A percentile compares a stretch with the other conserved stretches of the same genome.
These are phyloP conservation scores for Phytophthora cajani DNA, from an alignment of 352 stramenopile species.

Conservation along the genomic window DNA sequence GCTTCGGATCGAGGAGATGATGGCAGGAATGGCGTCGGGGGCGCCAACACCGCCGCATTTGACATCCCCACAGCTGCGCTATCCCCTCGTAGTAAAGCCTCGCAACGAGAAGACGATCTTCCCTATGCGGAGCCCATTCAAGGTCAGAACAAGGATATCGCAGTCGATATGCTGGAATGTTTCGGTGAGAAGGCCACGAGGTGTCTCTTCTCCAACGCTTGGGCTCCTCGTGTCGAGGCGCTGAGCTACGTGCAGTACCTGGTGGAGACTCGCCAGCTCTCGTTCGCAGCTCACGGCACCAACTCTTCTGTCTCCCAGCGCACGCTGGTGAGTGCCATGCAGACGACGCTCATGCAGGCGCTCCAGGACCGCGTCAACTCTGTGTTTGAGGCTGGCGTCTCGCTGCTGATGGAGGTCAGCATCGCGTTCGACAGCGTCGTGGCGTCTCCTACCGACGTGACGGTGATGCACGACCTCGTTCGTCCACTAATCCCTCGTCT, in stretches of 20 bases:
- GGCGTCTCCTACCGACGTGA: slow-evolving; percentile 28
- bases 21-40: slow-evolving; percentile 3
- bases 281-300: slow-evolving; percentile 39
- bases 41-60: slow-evolving; percentile 17
- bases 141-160: slow-evolving; percentile 64
- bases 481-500: slow-evolving; percentile 73
- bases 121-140: slow-evolving; percentile 82
- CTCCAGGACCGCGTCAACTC: slow-evolving; percentile 82
- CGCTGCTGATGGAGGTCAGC: slow-evolving; percentile 77
- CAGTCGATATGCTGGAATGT: slow-evolving; percentile 45
- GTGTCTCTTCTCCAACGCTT: slow-evolving; percentile 83
- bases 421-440: slow-evolving; percentile 55
- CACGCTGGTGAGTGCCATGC: slow-evolving; percentile 45
- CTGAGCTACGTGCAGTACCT: slow-evolving; percentile 79
- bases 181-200: slow-evolving; percentile 81
- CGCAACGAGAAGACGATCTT: slow-evolving; percentile 74
- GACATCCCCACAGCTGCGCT: slow-evolving; percentile 24
- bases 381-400: slow-evolving; percentile 77
- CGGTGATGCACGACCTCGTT: slow-evolving; percentile 58
- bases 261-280: slow-evolving; percentile 59
- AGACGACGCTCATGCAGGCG: slow-evolving; percentile 63
- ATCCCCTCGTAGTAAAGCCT: slow-evolving; percentile 58
- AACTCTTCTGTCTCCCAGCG: slow-evolving; percentile 5
- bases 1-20: slow-evolving; percentile 7
- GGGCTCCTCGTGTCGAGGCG: slow-evolving; percentile 80